Conservation (phyloP, 768 basidiomycete species). For the Macrocybe gigantea region DNA sequence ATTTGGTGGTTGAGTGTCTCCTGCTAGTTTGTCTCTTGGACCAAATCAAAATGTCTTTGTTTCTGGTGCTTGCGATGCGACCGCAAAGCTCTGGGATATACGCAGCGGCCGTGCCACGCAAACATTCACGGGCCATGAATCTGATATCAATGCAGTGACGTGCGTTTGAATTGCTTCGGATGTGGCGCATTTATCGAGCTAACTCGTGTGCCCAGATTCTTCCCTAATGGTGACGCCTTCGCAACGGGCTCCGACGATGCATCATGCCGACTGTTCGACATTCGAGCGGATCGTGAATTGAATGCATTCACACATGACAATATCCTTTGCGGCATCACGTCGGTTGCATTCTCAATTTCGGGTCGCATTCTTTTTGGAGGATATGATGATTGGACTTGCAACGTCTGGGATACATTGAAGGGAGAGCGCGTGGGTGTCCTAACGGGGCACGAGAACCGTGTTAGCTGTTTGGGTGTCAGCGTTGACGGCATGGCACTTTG, state of each 20-base stretch:
- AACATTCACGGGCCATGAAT: slow-evolving; percentile 98
- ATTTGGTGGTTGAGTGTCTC: slow-evolving; percentile 9
- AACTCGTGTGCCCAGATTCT: slow-evolving; percentile 61
- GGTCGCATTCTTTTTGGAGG: slow-evolving; percentile 97
- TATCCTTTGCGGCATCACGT: slow-evolving; percentile 97
- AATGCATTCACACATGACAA: slow-evolving; percentile 98
- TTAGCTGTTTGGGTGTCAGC: slow-evolving; percentile 93
- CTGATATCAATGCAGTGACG: slow-evolving; percentile 99
- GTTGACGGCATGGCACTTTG: slow-evolving; percentile 98
- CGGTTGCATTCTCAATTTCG: slow-evolving; percentile 97
- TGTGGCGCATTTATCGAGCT: slow-evolving; percentile 6
- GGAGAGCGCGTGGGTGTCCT: slow-evolving; percentile 97
- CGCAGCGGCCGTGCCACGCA: slow-evolving; percentile 96
- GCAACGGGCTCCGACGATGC: slow-evolving; percentile 99
- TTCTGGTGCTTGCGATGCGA: slow-evolving; percentile 98
- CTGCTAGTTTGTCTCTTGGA: slow-evolving; percentile 78
- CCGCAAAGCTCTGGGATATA: slow-evolving; percentile 99
- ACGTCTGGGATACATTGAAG: slow-evolving; percentile 99
- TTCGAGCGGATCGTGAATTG: slow-evolving; percentile 94
- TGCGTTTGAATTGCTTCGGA: slow-evolving; percentile 36
- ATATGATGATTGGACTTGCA: slow-evolving; percentile 99
- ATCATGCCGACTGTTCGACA: slow-evolving; percentile 96
- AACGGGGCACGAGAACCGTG: slow-evolving; percentile 97
- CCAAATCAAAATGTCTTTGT: slow-evolving; percentile 94
- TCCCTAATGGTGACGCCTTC: slow-evolving; percentile 99